Evolutionary conservation across 116 monocot species (phyloP).

Genomic region (Zostera marina): DNA sequence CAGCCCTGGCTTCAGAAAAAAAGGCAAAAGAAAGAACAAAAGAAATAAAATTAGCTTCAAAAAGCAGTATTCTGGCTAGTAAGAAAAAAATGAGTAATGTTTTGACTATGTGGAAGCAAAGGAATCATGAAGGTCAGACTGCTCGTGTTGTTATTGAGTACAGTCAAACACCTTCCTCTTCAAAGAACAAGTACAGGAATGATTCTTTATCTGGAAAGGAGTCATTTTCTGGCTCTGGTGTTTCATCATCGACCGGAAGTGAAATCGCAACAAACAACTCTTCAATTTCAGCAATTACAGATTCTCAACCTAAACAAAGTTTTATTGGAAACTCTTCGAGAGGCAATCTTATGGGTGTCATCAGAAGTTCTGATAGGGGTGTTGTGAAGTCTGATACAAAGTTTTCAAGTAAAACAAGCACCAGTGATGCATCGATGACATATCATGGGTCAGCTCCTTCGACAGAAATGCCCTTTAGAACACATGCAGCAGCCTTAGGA

Average conservation of each 20-base stretch:
- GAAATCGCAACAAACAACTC: conserved; percentile 7
- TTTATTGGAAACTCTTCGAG: conserved; percentile 37
- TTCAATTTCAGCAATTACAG: conserved; percentile 11
- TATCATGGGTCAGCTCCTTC: conserved; percentile 5
- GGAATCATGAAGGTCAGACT: conserved; percentile 78
- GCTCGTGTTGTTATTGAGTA: conserved; percentile 67
- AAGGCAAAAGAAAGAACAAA: conserved; percentile 81
- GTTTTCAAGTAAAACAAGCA: conserved; percentile 13
- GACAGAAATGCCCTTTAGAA: conserved; percentile 44
- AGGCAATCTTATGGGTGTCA: conserved; percentile 65
- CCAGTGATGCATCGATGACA: neutral
- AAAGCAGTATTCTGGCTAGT: conserved; percentile 69
- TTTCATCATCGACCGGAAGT: conserved; percentile 13
- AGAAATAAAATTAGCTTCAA: conserved; percentile 87
- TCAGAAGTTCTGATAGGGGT: conserved; percentile 70
- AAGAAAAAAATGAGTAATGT: conserved; percentile 98
- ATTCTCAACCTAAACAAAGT: conserved; percentile 26
- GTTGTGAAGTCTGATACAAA: conserved; percentile 57
- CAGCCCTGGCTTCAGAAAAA: conserved; percentile 87
- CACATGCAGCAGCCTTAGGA: conserved; percentile 63
- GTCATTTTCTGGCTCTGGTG: conserved; percentile 8
- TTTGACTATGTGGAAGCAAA: conserved; percentile 92
- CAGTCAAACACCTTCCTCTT: conserved; percentile 16
- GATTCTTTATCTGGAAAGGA: conserved; percentile 21
- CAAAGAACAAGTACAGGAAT: conserved; percentile 31